A percentile compares a stretch with the other conserved stretches of the same genome.
phyloP scores from a whole-genome alignment of 129 eudicot genomes.

The Kitagawia praeruptora region DNA sequence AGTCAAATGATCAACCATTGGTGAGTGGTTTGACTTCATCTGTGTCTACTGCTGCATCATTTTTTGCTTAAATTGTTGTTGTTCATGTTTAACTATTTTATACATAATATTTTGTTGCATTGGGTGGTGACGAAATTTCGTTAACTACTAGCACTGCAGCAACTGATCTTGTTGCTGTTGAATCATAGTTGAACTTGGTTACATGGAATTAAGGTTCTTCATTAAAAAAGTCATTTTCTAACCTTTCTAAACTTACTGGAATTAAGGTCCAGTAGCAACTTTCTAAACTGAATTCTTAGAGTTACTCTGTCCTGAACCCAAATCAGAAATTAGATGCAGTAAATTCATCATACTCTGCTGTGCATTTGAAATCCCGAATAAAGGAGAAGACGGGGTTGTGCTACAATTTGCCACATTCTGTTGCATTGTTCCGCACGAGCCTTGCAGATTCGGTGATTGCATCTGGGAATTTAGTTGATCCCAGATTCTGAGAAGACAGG shows the following conservation, averaged over 20 bases:
- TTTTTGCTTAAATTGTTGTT: too few species aligned
- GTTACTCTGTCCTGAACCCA: slow-evolving; percentile 53
- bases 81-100: too few species aligned
- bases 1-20: too few species aligned
- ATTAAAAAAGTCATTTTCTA: slow-evolving; percentile 42
- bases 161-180: slow-evolving; percentile 79
- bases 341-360: background rate
- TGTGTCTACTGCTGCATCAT: too few species aligned
- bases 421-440: slow-evolving; percentile 50
- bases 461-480: too few species aligned
- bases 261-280: slow-evolving; percentile 48
- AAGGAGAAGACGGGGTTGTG: slow-evolving; percentile 44
- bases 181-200: slow-evolving; percentile 42
- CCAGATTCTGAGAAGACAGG: too few species aligned
- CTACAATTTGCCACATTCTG: slow-evolving; percentile 57
- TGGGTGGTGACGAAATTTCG: too few species aligned
- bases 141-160: slow-evolving; percentile 44
- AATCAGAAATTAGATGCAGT: slow-evolving; percentile 49
- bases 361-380: slow-evolving; percentile 15
- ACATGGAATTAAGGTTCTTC: slow-evolving; percentile 29
- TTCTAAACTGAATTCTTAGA: slow-evolving; percentile 54
- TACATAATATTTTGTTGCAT: too few species aligned
- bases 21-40: too few species aligned
- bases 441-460: background rate
- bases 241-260: slow-evolving; percentile 56